Evolutionary conservation across 2,329 filamentous ascomycete genomes (phyloP), one percentile per base, ranked within the genome.

Genomic region (Penicillium sp.): DNA sequence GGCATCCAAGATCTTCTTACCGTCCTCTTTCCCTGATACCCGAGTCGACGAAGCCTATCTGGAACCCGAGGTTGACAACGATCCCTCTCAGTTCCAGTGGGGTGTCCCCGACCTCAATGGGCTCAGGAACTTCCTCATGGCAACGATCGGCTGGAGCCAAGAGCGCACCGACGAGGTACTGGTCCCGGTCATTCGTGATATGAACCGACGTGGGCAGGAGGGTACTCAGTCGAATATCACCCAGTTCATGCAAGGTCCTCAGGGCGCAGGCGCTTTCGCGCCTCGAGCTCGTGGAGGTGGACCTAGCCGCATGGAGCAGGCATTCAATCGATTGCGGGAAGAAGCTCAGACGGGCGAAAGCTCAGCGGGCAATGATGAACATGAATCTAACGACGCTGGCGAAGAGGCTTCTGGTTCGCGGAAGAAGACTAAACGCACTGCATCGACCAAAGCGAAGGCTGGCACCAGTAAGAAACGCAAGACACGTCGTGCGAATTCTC

Each of bases 141-240:
- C 84, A 1, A 97, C 93, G 2, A 91, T 99, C 63, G 94, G 94
- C 0, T 99, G 94, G 94, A 86, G 82, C 51, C 87, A 89, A 71
- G 93, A 97, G 72, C 82, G 92, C 7, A 97, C 93, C 0, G 94
- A 99, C 67, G 94, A 99, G 73, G 90, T 99, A 2, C 83, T 99
- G 1, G 91, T 99, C 1, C 94, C 94, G 0, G 95, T 99, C 1
- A 94, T 99, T 59, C 83, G 87, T 53, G 94, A 99, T 67, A 96
- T 99, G 90, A 97, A 97, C 70, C 84, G 86, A 4, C 83, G 94
- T 38, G 89, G 91, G 61, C 81, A 86, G 27, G 94, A 97, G 75
- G 94, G 94, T 6, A 97, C 93, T 16, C 94, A 99, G 78, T 87
- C 86, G 55, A 99, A 99, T 64, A 96, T 99, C 61, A 99, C 94